Percentiles rank a stretch among this genome's conserved stretches.
phyloP scores from a whole-genome alignment of 192 early-diverging fungal species.

The Backusella westeae region DNA sequence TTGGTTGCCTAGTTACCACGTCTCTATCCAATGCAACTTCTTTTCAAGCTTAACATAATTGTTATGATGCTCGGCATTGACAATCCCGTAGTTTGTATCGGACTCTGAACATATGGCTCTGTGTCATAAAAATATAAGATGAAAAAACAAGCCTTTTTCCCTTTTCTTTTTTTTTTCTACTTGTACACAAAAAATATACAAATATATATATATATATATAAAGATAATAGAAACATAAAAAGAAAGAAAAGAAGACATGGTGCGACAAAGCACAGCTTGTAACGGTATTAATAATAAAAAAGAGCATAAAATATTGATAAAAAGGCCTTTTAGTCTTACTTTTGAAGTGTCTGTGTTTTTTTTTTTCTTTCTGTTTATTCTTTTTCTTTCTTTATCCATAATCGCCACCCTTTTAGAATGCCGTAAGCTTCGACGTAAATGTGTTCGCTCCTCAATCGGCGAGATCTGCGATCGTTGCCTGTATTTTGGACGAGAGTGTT shows the following conservation, averaged over 20 bases:
- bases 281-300: not conserved
- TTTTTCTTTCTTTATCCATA: not conserved
- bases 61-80: too few species aligned
- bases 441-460: not conserved
- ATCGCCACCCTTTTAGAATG: not conserved
- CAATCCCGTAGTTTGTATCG: not conserved
- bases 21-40: too few species aligned
- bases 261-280: slow-evolving; percentile 9
- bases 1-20: too few species aligned
- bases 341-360: not conserved
- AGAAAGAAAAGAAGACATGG: not conserved
- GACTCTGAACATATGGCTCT: not conserved
- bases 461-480: not conserved
- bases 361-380: not conserved
- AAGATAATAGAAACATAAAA: not conserved
- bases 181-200: not conserved
- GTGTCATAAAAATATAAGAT: not conserved
- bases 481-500: not conserved
- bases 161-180: not conserved
- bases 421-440: slow-evolving; percentile 6
- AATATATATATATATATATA: not conserved
- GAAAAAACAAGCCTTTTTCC: not conserved
- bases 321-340: not conserved
- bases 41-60: too few species aligned
- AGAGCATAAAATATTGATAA: not conserved